phyloP scores from a whole-genome alignment of 164 flowering plant genomes.

The Warburgia ugandensis region DNA sequence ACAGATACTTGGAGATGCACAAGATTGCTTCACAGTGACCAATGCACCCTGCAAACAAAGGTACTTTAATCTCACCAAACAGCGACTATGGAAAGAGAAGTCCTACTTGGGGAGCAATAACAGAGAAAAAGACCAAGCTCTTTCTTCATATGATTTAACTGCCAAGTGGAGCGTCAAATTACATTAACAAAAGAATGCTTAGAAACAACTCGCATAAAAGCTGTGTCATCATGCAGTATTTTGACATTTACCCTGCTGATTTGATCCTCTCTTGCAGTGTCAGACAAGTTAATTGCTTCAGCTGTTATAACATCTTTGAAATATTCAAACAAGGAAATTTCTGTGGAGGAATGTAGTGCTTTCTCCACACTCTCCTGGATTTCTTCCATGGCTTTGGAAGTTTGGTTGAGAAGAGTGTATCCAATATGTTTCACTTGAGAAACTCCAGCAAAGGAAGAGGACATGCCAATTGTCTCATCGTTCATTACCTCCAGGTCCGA shows the following conservation, averaged over 20 bases:
- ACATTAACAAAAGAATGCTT: too few species aligned
- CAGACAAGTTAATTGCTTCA: conserved; percentile 31
- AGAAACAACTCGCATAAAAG: too few species aligned
- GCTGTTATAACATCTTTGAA: conserved; percentile 31
- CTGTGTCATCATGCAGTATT: too few species aligned
- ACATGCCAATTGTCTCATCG: too few species aligned
- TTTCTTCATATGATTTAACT: background rate
- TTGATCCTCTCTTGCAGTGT: conserved; percentile 6
- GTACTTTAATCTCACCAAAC: too few species aligned
- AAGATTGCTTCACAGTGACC: conserved; percentile 1
- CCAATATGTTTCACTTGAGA: conserved; percentile 5
- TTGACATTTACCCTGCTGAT: conserved; percentile 26
- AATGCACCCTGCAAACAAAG: conserved; percentile 29
- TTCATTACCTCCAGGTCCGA: conserved; percentile 12
- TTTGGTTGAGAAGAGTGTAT: conserved; percentile 2
- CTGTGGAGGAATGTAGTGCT: conserved; percentile 43
- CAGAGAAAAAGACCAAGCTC: background rate
- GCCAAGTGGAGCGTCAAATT: too few species aligned
- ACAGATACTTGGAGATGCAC: conserved; percentile 2
- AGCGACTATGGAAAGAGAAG: too few species aligned
- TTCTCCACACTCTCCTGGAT: conserved; percentile 36
- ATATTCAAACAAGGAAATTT: conserved; percentile 32
- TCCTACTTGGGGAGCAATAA: background rate
- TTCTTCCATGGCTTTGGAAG: conserved; percentile 18
- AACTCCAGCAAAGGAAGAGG: conserved; percentile 11